Conservation (phyloP, 1,284 basidiomycete genomes). For the Cutaneotrichosporon cavernicola region DNA sequence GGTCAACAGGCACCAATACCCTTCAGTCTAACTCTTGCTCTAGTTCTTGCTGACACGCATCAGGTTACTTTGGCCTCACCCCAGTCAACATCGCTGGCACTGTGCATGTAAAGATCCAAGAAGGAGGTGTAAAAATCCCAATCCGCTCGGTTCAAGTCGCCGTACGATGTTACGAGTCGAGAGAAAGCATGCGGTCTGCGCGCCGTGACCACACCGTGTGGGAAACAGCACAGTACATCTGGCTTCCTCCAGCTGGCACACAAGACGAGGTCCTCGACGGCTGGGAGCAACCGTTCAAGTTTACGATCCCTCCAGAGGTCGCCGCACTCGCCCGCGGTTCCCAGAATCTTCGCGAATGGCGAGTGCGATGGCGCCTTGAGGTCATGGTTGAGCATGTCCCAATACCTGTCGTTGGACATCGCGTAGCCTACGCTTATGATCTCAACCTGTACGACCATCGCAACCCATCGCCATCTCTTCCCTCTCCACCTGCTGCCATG, state of each 20-base stretch:
- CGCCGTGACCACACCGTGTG: slow-evolving; percentile 32
- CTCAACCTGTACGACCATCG: slow-evolving; percentile 38
- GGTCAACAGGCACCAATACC: background rate
- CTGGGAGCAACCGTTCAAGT: slow-evolving; percentile 36
- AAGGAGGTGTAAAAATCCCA: slow-evolving; percentile 27
- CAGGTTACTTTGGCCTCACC: slow-evolving; percentile 47
- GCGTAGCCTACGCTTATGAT: slow-evolving; percentile 32
- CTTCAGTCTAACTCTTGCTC: too few species aligned
- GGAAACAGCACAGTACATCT: slow-evolving; percentile 32
- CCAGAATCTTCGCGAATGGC: slow-evolving; percentile 40
- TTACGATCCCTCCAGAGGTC: slow-evolving; percentile 37
- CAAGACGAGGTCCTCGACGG: slow-evolving; percentile 30
- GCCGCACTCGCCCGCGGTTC: slow-evolving; percentile 23
- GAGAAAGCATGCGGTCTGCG: slow-evolving; percentile 19
- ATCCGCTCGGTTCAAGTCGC: slow-evolving; percentile 31
- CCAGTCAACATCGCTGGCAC: slow-evolving; percentile 37
- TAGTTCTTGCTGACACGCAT: background rate
- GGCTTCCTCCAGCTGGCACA: slow-evolving; percentile 25
- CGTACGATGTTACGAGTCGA: slow-evolving; percentile 36
- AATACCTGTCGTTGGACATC: slow-evolving; percentile 39
- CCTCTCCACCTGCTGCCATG: slow-evolving; percentile 33
- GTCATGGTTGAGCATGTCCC: slow-evolving; percentile 41
- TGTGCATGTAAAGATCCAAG: slow-evolving; percentile 26
- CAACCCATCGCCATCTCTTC: slow-evolving; percentile 27
- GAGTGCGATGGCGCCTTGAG: slow-evolving; percentile 43